A percentile compares a stretch with the other conserved stretches of the same genome.
Conservation (phyloP, 345 rosid species). For the Populus alba region DNA sequence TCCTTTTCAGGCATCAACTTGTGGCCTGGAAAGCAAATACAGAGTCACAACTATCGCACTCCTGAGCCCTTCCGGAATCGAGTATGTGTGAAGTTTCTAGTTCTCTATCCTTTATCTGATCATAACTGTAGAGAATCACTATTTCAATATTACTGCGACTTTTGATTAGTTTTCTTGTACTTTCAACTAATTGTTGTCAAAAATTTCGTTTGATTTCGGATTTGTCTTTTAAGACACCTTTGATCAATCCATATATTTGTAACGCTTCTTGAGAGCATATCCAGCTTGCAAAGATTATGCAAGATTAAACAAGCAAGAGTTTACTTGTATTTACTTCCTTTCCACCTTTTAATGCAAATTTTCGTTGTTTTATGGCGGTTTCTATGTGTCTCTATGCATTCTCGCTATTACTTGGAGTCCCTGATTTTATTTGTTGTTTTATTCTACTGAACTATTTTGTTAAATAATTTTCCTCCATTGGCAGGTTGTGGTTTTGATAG, state of each 20-base stretch:
- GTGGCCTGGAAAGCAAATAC: slow-evolving; percentile 27
- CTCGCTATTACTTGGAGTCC: too few relatives aligned
- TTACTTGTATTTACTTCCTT: too few relatives aligned
- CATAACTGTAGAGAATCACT: not conserved
- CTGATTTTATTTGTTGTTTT: too few relatives aligned
- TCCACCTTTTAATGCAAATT: too few relatives aligned
- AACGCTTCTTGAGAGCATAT: not conserved
- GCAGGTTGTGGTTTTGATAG: slow-evolving; percentile 65
- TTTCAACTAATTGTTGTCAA: too few relatives aligned
- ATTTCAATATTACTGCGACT: too few relatives aligned
- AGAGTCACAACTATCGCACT: slow-evolving; percentile 24
- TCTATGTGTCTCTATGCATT: too few relatives aligned
- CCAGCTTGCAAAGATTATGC: not conserved
- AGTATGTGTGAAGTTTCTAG: slow-evolving; percentile 1
- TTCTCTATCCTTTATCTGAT: not conserved
- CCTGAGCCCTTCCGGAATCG: slow-evolving; percentile 13
- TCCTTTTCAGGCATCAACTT: not conserved
- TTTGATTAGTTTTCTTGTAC: too few relatives aligned
- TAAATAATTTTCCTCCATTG: not conserved
- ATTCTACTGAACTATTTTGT: too few relatives aligned
- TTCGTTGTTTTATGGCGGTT: too few relatives aligned
- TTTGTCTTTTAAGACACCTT: not conserved
- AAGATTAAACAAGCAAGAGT: too few relatives aligned
- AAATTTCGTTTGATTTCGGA: not conserved
- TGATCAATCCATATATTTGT: too few relatives aligned